Evolutionary conservation across 1,284 basidiomycete genomes (phyloP), one percentile per base, ranked within the genome.

Genomic region (Rhodotorula mucilaginosa): DNA sequence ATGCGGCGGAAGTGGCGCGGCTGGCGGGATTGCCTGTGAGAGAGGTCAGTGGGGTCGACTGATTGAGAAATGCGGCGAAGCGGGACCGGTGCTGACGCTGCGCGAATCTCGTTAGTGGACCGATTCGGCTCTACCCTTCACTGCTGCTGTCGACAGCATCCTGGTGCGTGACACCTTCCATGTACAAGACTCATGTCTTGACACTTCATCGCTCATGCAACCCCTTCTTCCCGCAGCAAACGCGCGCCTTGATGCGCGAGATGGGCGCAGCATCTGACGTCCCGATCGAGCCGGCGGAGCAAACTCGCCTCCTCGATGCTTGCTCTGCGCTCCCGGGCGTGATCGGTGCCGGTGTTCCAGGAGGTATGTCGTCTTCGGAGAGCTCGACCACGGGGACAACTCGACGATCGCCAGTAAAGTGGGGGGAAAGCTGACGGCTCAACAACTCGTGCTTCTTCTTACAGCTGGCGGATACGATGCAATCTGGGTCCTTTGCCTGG

Each of bases 401-500:
- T 44, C 10, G 12, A 44, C 34, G 57, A 31, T 29, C 31, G 7
- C 7, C 31, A 2, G 12, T 1, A 23, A 29, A 12, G 5, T 15
- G 26, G 26, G 2, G 3, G 23, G 19, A 2, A 7, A 16, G 18
- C 23, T 13, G 19, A 12, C 23, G 23, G 21, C 5, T 3, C 1
- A 7, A 15, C 19, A n/a, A 10, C 2, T 34, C 34, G 21, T 44
- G 8, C 3, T 6, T 29, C 7, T 39, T n/a, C 3, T 26, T n/a
- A 67, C 77, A 93, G 93, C 97, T 44, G 97, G 97, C 6, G 97
- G 97, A 1, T 99, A 92, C 81, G 97, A 99, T 80, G 97, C 97
- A 2, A 87, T 99, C 67, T 99, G 93, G 90, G 83, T 99, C 13
- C 86, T 99, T 21, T 86, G 92, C 10, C 86, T 90, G 76, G 89